These are phyloP conservation scores for Albatrellus sp. DNA, from an alignment of 1,284 basidiomycete genomes.

Conservation along the genomic window DNA sequence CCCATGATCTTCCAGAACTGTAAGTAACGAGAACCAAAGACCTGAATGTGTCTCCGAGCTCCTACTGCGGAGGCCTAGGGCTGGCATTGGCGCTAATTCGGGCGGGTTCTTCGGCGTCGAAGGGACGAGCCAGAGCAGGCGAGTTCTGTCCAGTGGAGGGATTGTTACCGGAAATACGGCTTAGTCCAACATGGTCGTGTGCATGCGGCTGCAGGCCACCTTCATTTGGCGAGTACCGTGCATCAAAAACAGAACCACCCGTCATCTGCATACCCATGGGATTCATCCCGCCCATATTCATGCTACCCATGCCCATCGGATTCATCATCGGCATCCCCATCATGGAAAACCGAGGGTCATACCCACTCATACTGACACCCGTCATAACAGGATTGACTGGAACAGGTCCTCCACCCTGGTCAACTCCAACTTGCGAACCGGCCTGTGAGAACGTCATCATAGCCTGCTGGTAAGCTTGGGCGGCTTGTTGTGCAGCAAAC, in stretches of 20 bases:
- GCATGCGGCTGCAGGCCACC: constrained; percentile 6
- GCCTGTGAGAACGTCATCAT: constrained; percentile 81
- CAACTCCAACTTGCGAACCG: constrained; percentile 61
- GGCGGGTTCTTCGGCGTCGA: constrained; percentile 7
- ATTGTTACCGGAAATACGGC: constrained; percentile 2
- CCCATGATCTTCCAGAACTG: too few relatives aligned
- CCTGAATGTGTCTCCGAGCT: neutral
- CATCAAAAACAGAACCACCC: constrained; percentile 33
- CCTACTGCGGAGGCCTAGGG: constrained; percentile 9
- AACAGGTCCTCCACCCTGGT: constrained; percentile 22
- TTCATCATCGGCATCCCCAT: constrained; percentile 44
- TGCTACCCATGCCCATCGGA: constrained; percentile 13
- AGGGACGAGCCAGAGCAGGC: constrained; percentile 1
- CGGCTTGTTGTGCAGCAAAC: constrained; percentile 83
- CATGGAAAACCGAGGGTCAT: constrained; percentile 40
- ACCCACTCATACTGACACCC: constrained; percentile 26
- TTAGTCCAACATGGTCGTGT: constrained; percentile 1
- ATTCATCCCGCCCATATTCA: constrained; percentile 10
- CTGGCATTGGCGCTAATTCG: constrained; percentile 8
- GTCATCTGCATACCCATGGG: constrained; percentile 42
- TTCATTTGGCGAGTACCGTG: constrained; percentile 31
- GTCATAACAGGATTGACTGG: constrained; percentile 46
- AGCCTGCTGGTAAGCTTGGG: constrained; percentile 82
- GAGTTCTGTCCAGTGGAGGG: constrained; percentile 1
- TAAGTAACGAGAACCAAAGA: too few relatives aligned